Evolutionary conservation across 2,329 filamentous ascomycete species (phyloP), one percentile per base, ranked within the genome.

Genomic region (Coniochaeta pulveracea): DNA sequence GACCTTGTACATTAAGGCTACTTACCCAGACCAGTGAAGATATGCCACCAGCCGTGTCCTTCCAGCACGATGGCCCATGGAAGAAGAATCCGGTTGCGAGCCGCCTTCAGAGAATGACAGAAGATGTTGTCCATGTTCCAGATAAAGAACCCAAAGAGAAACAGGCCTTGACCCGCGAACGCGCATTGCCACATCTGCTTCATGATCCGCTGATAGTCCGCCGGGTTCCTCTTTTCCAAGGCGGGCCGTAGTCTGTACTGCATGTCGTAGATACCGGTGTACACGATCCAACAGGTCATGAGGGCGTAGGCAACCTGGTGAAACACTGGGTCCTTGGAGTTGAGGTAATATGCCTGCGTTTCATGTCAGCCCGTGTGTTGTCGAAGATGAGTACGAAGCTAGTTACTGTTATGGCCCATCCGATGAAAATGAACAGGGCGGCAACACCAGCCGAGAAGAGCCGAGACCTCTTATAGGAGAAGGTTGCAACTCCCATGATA

Each of bases 51-150:
- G 1, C 59, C 65, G 37, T 69, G 66, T 0, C 63, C 64, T 39
- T 69, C 65, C 1, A 91, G 65, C 6, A 91, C 40, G 10, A 88
- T 64, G 1, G 83, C 81, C 83, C 85, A 91, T 0, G 85, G 85
- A 42, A 93, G 62, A 10, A 81, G 77, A 19, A 91, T 57, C 28
- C 70, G 56, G 34, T 76, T 69, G 34, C 85, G 69, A 73, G 76
- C 84, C 27, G 50, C 52, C 14, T 76, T 69, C 38, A 91, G 57
- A 19, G 64, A 68, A 17, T 63, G 60, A 53, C 85, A 93, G 51
- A 77, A 83, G n/a, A 68, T 59, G 41, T 85, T 91, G 50, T 93
- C 85, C 34, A 93, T 48, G 34, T 70, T 78, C 85, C 85, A 93
- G 34, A 93, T 69, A 5, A 64, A 60, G 48, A 85, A 93, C 0